Percentiles rank a stretch among this genome's conserved stretches.
Conservation (phyloP, 768 basidiomycete species). For the Russula lepida region DNA sequence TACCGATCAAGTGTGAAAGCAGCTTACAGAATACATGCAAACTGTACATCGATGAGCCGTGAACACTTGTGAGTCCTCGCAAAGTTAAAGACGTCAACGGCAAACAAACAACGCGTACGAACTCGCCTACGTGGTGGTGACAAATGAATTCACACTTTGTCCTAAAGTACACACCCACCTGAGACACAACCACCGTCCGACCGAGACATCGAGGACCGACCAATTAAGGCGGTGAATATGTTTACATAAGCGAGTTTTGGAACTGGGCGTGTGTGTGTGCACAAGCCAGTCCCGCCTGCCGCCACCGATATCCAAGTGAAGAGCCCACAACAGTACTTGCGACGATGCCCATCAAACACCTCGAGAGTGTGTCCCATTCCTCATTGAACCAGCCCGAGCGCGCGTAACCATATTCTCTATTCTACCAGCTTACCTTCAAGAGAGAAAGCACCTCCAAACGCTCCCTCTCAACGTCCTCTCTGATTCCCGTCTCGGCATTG, state of each 20-base stretch:
- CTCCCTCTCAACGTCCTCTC: conserved; percentile 73
- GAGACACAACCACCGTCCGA: too few relatives aligned
- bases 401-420: background rate
- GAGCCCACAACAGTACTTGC: background rate
- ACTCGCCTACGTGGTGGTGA: background rate
- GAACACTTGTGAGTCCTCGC: background rate
- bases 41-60: background rate
- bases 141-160: background rate
- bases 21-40: background rate
- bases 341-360: conserved; percentile 72
- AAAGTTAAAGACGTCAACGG: background rate
- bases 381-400: background rate
- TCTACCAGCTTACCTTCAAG: conserved; percentile 63
- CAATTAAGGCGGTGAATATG: background rate
- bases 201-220: background rate
- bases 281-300: background rate
- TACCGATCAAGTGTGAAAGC: background rate
- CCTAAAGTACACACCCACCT: background rate
- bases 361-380: conserved; percentile 53
- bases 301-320: conserved; percentile 5
- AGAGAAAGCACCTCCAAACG: conserved; percentile 83
- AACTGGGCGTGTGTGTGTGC: background rate
- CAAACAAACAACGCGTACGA: background rate
- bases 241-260: conserved; percentile 14
- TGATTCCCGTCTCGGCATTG: conserved; percentile 93